Conservation (phyloP, 1,284 basidiomycete species). For the Cutaneotrichosporon curvatum region DNA sequence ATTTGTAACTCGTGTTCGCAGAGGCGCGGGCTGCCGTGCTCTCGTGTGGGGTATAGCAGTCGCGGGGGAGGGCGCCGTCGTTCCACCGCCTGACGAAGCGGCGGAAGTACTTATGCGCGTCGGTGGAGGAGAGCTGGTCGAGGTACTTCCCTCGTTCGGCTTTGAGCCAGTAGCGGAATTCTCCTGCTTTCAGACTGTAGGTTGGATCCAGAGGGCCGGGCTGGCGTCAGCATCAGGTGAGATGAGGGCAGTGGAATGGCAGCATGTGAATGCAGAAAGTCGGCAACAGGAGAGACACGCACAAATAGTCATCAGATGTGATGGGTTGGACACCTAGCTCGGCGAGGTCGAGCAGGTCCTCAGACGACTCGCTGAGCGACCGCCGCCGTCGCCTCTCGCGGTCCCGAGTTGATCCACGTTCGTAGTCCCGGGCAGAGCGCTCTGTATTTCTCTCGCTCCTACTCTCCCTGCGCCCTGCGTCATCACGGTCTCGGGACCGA, state of each 20-base stretch:
- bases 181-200: slow-evolving; percentile 24
- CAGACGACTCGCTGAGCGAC: slow-evolving; percentile 16
- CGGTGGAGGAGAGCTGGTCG: slow-evolving; percentile 37
- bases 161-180: slow-evolving; percentile 39
- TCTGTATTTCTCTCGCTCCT: neutral
- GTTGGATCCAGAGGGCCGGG: neutral
- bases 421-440: neutral
- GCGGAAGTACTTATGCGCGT: slow-evolving; percentile 43
- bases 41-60: slow-evolving; percentile 27
- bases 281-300: no score
- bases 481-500: slow-evolving; percentile 1
- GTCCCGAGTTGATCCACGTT: neutral
- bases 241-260: neutral
- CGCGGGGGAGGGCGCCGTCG: slow-evolving; percentile 32
- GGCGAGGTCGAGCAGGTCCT: slow-evolving; percentile 31
- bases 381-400: slow-evolving; percentile 5
- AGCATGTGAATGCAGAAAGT: neutral
- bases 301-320: slow-evolving; percentile 23
- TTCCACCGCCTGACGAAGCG: slow-evolving; percentile 46
- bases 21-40: slow-evolving; percentile 20
- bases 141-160: slow-evolving; percentile 38
- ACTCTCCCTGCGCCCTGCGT: neutral
- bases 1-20: slow-evolving; percentile 38
- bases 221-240: slow-evolving; percentile 5
- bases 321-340: slow-evolving; percentile 37